Evolutionary conservation across 306 rosid genomes (phyloP).

Genomic region (Acacia melanoxylon): DNA sequence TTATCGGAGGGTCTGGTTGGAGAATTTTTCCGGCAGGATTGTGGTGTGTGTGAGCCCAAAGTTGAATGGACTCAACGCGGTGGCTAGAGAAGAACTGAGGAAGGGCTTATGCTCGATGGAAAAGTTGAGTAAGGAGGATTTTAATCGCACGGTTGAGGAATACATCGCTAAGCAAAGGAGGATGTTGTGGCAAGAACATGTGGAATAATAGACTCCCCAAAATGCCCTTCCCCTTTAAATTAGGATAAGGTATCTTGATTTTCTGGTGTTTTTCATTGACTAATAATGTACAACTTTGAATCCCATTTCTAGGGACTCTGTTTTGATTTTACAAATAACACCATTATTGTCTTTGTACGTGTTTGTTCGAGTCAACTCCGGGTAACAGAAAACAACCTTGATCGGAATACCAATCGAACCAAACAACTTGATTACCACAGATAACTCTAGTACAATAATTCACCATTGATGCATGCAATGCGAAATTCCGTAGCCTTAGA

Average conservation of each 20-base stretch:
- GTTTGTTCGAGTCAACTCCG: not conserved
- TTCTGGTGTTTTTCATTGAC: not conserved
- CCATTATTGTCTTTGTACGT: not conserved
- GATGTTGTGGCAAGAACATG: slow-evolving; percentile 41
- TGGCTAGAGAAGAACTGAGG: too few species aligned
- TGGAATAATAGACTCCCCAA: slow-evolving; percentile 11
- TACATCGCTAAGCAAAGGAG: slow-evolving; percentile 58
- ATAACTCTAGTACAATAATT: not conserved
- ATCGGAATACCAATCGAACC: not conserved
- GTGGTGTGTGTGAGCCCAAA: too few species aligned
- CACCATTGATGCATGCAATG: not conserved
- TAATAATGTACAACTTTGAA: slow-evolving; percentile 12
- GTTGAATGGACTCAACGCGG: too few species aligned
- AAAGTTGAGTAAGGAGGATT: too few species aligned
- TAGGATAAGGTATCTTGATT: not conserved
- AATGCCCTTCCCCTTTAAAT: too few species aligned
- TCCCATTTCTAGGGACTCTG: not conserved
- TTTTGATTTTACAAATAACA: not conserved
- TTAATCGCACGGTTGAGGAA: too few species aligned
- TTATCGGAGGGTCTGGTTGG: too few species aligned
- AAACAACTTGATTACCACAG: too few species aligned
- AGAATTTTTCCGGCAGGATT: too few species aligned
- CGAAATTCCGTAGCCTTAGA: not conserved
- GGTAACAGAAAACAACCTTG: not conserved
- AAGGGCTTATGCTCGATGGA: too few species aligned